phyloP scores from a whole-genome alignment of 768 basidiomycete species.

The Boletus rubescentipes region DNA sequence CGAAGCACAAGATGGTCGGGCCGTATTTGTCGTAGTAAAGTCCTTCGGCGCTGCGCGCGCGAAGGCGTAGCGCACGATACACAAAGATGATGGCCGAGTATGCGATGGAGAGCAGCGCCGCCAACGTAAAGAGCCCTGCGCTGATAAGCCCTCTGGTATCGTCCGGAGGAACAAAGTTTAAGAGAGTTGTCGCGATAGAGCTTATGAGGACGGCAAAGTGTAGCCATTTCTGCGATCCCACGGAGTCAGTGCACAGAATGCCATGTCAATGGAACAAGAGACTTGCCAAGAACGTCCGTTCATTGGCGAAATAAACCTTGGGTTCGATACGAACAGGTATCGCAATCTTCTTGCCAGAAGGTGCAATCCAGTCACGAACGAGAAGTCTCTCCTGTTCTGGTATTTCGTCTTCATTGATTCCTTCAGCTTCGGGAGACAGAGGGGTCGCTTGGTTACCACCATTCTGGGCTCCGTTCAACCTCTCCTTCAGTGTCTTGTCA shows the following conservation, averaged over 20 bases:
- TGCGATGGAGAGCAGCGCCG: slow-evolving; percentile 84
- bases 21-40: slow-evolving; percentile 90
- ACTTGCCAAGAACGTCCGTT: slow-evolving; percentile 90
- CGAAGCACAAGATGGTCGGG: slow-evolving; percentile 70
- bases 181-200: slow-evolving; percentile 83
- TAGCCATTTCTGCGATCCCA: slow-evolving; percentile 72
- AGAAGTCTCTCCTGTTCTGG: slow-evolving; percentile 54
- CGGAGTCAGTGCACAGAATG: not conserved
- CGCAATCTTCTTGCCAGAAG: slow-evolving; percentile 84
- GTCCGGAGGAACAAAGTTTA: slow-evolving; percentile 78
- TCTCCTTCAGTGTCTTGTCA: slow-evolving; percentile 78
- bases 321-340: slow-evolving; percentile 97
- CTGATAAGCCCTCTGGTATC: slow-evolving; percentile 81
- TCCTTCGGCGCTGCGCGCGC: slow-evolving; percentile 71
- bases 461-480: slow-evolving; percentile 42
- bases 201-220: slow-evolving; percentile 85
- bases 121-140: slow-evolving; percentile 84
- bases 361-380: slow-evolving; percentile 72
- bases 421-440: slow-evolving; percentile 30
- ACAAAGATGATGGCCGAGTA: slow-evolving; percentile 84
- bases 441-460: slow-evolving; percentile 20
- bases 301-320: slow-evolving; percentile 96
- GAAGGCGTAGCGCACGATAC: slow-evolving; percentile 67
- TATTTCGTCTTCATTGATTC: slow-evolving; percentile 38
- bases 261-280: not conserved